phyloP scores from a whole-genome alignment of 257 asterid genomes.

The Jaltomata sinuosa region DNA sequence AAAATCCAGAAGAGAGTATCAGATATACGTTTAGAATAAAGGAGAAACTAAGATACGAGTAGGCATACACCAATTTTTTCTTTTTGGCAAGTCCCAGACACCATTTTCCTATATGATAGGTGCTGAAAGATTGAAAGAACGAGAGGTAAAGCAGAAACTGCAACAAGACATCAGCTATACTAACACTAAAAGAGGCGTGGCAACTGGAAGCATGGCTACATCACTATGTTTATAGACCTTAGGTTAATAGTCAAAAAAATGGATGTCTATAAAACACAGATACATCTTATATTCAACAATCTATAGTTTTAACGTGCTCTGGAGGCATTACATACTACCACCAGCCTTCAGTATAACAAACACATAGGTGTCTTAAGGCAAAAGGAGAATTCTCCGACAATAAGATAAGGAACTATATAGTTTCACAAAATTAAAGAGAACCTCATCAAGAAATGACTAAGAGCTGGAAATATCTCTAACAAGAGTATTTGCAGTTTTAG shows the following conservation, averaged over 20 bases:
- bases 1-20: background rate
- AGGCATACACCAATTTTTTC: background rate
- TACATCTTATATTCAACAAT: background rate
- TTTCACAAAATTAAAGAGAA: background rate
- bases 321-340: background rate
- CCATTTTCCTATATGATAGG: background rate
- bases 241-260: background rate
- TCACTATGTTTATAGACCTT: background rate
- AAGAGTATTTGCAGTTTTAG: background rate
- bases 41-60: background rate
- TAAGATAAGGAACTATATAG: background rate
- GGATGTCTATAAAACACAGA: background rate
- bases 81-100: background rate
- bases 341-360: background rate
- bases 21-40: background rate
- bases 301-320: background rate
- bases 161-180: background rate
- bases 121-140: background rate
- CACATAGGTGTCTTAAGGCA: background rate
- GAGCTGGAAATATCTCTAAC: background rate
- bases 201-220: background rate
- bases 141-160: background rate
- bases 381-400: background rate
- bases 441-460: background rate
- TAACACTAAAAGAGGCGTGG: background rate